phyloP scores from a whole-genome alignment of 805 yeast genomes.

The Dipodascus geniculatus region DNA sequence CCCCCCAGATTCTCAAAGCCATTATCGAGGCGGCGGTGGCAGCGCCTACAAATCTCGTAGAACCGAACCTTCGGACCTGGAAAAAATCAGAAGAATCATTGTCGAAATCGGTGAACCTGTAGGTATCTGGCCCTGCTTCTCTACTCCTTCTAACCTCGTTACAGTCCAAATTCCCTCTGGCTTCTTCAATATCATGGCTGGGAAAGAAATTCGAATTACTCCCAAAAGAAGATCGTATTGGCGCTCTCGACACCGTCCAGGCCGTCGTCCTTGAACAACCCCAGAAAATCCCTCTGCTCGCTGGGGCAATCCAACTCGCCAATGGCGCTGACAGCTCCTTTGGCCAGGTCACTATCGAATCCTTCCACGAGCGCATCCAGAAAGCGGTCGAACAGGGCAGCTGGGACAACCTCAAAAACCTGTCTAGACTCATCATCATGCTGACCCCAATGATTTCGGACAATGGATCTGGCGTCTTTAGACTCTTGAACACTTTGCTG shows the following conservation, averaged over 20 bases:
- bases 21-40: background rate
- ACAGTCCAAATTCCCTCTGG: slow-evolving; percentile 17
- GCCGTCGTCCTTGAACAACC: slow-evolving; percentile 83
- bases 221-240: slow-evolving; percentile 48
- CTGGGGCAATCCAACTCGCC: slow-evolving; percentile 54
- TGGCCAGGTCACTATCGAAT: slow-evolving; percentile 60
- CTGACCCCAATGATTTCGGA: slow-evolving; percentile 50
- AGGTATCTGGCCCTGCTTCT: background rate
- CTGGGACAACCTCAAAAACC: slow-evolving; percentile 61
- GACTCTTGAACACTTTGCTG: slow-evolving; percentile 43
- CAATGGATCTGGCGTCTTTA: slow-evolving; percentile 35
- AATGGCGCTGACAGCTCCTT: slow-evolving; percentile 52
- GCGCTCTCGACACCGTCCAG: slow-evolving; percentile 49
- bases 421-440: slow-evolving; percentile 57
- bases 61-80: background rate
- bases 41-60: background rate
- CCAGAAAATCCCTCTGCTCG: slow-evolving; percentile 66
- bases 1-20: background rate
- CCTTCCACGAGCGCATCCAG: slow-evolving; percentile 53
- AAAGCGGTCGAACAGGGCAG: slow-evolving; percentile 34
- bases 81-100: slow-evolving; percentile 29
- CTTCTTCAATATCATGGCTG: slow-evolving; percentile 16
- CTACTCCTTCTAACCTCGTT: background rate
- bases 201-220: slow-evolving; percentile 33
- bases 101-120: slow-evolving; percentile 48